A percentile compares a stretch with the other conserved stretches of the same genome.
phyloP scores from a whole-genome alignment of 169 alveolate species.

The Babesia sp. region DNA sequence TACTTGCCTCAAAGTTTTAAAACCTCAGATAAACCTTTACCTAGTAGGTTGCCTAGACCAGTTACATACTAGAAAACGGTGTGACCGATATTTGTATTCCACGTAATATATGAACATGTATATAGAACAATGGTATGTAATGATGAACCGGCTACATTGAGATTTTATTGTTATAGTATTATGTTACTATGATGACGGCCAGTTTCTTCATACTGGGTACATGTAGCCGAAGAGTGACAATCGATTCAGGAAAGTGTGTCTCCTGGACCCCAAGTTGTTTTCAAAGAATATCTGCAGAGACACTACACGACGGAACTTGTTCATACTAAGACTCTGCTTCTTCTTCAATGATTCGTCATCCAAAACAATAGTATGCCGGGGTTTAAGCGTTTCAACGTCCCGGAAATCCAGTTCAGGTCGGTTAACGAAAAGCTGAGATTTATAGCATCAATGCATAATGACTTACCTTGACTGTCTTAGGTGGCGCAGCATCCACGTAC shows the following conservation, averaged over 20 bases:
- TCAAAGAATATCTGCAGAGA: constrained; percentile 33
- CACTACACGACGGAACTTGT: constrained; percentile 40
- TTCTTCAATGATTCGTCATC: neutral
- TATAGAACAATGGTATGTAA: too few species aligned
- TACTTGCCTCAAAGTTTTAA: too few species aligned
- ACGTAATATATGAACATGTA: too few species aligned
- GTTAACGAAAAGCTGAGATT: constrained; percentile 35
- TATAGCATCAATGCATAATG: neutral
- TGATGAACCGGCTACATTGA: too few species aligned
- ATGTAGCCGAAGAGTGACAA: constrained; percentile 37
- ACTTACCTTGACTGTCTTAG: constrained; percentile 41
- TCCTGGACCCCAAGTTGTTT: constrained; percentile 23
- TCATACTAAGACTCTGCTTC: constrained; percentile 34
- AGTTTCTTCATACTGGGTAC: too few species aligned
- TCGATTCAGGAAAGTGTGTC: constrained; percentile 40
- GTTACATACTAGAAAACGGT: too few species aligned
- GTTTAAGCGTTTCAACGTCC: constrained; percentile 34
- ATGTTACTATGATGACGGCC: too few species aligned
- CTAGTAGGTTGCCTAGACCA: too few species aligned
- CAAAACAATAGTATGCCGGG: constrained; percentile 38
- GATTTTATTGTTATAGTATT: too few species aligned
- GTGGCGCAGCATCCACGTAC: constrained; percentile 28
- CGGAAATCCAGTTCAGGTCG: constrained; percentile 61
- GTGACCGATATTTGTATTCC: too few species aligned
- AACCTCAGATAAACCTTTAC: too few species aligned